Evolutionary conservation across 257 asterid genomes (phyloP), one percentile per base, ranked within the genome.

Genomic region (Solanum paucissectum): DNA sequence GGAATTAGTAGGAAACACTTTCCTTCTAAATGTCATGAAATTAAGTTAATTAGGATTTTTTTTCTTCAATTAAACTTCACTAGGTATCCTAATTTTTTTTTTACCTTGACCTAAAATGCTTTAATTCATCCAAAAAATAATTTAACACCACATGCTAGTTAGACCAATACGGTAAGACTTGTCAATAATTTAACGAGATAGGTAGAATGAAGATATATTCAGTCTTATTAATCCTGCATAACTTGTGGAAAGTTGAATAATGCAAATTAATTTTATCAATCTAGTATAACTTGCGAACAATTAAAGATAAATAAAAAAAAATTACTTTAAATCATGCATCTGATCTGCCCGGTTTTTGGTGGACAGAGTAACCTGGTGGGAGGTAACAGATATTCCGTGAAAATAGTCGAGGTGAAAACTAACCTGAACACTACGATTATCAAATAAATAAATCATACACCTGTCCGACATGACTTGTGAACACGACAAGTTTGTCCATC

Each of bases 291-390:
- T 13, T 1, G 23, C 0, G 11, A 68, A 27, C 6, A 68, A 68
- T 27, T 68, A 6, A 68, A 68, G 3, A 68, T 2, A 66, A 0
- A 32, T 68, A 27, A 1, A 0, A 27, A 13, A 13, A 27, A 5
- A 0, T 5, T 66, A 29, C 21, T 66, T 29, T 13, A 3, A 68
- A 33, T 68, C 37, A 12, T 68, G 3, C 10, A 7, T 18, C 0
- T 0, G 0, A 7, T 55, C 0, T 55, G 10, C 3, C n/a, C 0
- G 18, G 0, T 55, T 18, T 0, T 55, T 55, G 64, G 0, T 52
- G 62, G 9, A 52, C 0, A 52, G 9, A 55, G 64, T 55, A 0
- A 55, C 4, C n/a, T 55, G 0, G 25, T 55, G 25, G 2, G 5
- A 55, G 64, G 1, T 18, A 0, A 2, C 4, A 55, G 0, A 0